These are phyloP conservation scores for Clarireedia monteithiana DNA, from an alignment of 2,329 filamentous ascomycete genomes.

Conservation along the genomic window DNA sequence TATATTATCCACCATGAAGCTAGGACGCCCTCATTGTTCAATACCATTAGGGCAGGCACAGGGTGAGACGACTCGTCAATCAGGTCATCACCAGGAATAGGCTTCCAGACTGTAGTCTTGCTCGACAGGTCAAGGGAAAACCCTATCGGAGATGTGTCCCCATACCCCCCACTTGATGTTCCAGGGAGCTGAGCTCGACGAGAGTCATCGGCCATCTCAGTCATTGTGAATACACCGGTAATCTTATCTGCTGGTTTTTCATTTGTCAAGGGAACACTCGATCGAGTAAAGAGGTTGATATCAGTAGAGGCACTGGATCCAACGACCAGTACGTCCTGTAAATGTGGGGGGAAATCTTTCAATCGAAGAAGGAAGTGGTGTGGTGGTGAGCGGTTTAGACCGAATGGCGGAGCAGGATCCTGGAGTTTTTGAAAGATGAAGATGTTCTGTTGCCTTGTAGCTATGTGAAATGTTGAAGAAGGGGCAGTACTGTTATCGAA, in stretches of 20 bases:
- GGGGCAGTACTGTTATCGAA: constrained; percentile 45
- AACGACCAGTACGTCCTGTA: constrained; percentile 76
- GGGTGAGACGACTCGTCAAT: constrained; percentile 72
- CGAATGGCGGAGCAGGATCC: constrained; percentile 68
- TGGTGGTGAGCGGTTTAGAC: constrained; percentile 54
- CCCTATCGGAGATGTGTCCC: constrained; percentile 73
- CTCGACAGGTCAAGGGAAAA: constrained; percentile 76
- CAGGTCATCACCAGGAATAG: constrained; percentile 64
- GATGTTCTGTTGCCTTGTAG: constrained; percentile 54
- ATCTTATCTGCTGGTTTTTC: constrained; percentile 52
- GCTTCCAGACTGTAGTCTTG: constrained; percentile 68
- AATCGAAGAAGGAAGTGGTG: constrained; percentile 74
- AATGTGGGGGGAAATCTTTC: constrained; percentile 68
- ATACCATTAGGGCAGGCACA: constrained; percentile 71
- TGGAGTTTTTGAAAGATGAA: constrained; percentile 69
- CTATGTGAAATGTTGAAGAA: constrained; percentile 68
- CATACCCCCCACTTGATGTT: constrained; percentile 45
- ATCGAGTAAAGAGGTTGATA: constrained; percentile 69
- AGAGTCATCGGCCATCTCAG: constrained; percentile 64
- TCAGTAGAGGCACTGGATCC: constrained; percentile 74
- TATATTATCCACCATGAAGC: constrained; percentile 90
- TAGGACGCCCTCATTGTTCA: constrained; percentile 85
- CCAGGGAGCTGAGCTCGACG: constrained; percentile 69
- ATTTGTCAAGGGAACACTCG: constrained; percentile 57
- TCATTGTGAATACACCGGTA: constrained; percentile 64